Percentiles rank a stretch among this genome's conserved stretches.
phyloP scores from a whole-genome alignment of 441 rosid species.

The Raphanus hybrid region DNA sequence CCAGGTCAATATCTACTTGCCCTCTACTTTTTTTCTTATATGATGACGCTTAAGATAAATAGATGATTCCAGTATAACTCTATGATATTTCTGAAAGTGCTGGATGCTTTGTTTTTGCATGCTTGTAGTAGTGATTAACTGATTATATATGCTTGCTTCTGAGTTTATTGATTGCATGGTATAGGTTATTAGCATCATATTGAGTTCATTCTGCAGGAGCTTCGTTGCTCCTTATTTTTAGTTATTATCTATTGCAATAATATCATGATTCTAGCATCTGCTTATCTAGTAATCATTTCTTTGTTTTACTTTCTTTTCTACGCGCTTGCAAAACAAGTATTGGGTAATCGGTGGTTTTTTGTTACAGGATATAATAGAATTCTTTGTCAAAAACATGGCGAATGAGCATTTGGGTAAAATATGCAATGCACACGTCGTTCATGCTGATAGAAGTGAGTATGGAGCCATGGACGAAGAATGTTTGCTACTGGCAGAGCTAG shows the following conservation, averaged over 20 bases:
- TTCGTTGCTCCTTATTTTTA: neutral
- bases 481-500: conserved; percentile 70
- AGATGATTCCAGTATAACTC: conserved; percentile 5
- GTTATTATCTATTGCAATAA: conserved; percentile 13
- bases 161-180: conserved; percentile 15
- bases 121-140: conserved; percentile 17
- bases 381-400: conserved; percentile 73
- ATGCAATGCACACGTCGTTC: conserved; percentile 93
- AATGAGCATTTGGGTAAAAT: conserved; percentile 77
- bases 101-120: too few species aligned
- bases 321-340: conserved; percentile 19
- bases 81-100: conserved; percentile 12
- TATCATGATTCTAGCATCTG: conserved; percentile 26
- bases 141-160: conserved; percentile 23
- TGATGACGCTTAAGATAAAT: conserved; percentile 10
- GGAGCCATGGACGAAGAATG: conserved; percentile 85
- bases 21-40: too few species aligned
- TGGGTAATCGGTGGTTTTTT: conserved; percentile 19
- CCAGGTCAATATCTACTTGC: conserved; percentile 53
- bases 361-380: conserved; percentile 77
- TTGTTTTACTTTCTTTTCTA: neutral
- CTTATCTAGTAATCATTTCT: conserved; percentile 6
- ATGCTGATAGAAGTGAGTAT: conserved; percentile 71
- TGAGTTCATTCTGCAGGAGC: conserved; percentile 11
- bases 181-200: conserved; percentile 4